phyloP scores from a whole-genome alignment of 306 rosid species.

The Sicyos baderoa region DNA sequence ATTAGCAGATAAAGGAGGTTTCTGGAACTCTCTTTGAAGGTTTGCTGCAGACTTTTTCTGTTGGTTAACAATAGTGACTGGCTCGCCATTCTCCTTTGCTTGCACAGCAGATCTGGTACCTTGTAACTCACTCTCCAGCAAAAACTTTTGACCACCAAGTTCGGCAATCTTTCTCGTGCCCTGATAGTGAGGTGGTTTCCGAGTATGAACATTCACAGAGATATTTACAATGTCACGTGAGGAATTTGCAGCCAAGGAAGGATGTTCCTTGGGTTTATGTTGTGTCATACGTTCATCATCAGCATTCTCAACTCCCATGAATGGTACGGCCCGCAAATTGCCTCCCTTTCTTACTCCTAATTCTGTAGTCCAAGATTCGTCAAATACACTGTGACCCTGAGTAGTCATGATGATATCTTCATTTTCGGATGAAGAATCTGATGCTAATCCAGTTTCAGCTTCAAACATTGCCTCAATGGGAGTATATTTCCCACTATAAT shows the following conservation, averaged over 20 bases:
- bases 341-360: conserved; percentile 43
- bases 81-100: conserved; percentile 32
- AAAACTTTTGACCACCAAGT: conserved; percentile 33
- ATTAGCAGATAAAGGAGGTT: conserved; percentile 33
- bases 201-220: conserved; percentile 55
- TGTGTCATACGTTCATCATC: conserved; percentile 28
- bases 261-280: conserved; percentile 40
- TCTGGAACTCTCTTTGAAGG: conserved; percentile 41
- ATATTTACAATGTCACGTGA: conserved; percentile 52
- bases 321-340: conserved; percentile 34
- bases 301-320: conserved; percentile 42
- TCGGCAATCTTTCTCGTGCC: conserved; percentile 44
- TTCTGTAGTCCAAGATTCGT: conserved; percentile 44
- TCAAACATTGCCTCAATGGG: conserved; percentile 34
- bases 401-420: conserved; percentile 39
- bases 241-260: conserved; percentile 33
- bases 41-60: conserved; percentile 45
- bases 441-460: conserved; percentile 46
- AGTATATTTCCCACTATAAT: conserved; percentile 35
- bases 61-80: conserved; percentile 32
- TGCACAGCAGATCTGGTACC: conserved; percentile 37
- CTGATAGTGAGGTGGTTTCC: conserved; percentile 62
- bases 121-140: conserved; percentile 29
- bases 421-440: conserved; percentile 55
- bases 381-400: conserved; percentile 31